Evolutionary conservation across 2,329 filamentous ascomycete species (phyloP).

Genomic region (Alternaria burnsii): DNA sequence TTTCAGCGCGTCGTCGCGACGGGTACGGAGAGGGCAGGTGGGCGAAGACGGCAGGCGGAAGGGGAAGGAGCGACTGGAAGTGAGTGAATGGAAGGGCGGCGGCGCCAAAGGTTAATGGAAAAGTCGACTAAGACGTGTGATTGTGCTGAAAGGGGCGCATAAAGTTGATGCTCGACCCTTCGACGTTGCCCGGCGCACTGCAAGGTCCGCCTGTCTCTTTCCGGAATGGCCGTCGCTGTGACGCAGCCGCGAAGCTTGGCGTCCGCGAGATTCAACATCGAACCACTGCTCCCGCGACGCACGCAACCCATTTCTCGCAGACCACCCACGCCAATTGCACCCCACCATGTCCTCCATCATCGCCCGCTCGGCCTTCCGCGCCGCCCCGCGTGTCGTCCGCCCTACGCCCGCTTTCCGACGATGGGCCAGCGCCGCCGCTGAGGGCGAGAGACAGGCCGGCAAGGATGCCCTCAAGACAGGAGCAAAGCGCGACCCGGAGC

Average conservation of each 20-base stretch:
- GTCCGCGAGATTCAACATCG: constrained; percentile 27
- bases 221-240: constrained; percentile 18
- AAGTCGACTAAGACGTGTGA: constrained; percentile 9
- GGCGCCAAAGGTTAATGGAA: constrained; percentile 12
- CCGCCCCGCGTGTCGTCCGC: constrained; percentile 57
- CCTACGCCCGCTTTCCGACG: constrained; percentile 45
- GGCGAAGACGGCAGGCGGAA: neutral
- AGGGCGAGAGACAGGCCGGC: constrained; percentile 57
- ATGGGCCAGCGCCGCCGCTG: constrained; percentile 51
- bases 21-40: constrained; percentile 16
- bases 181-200: constrained; percentile 15
- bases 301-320: constrained; percentile 26
- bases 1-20: constrained; percentile 1
- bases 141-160: constrained; percentile 29
- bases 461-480: constrained; percentile 66
- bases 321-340: constrained; percentile 4
- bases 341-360: constrained; percentile 57
- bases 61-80: constrained; percentile 23
- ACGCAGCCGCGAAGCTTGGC: constrained; percentile 30
- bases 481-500: constrained; percentile 75
- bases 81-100: constrained; percentile 34
- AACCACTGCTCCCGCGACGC: constrained; percentile 25
- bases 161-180: constrained; percentile 19
- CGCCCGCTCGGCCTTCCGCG: constrained; percentile 57
- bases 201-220: constrained; percentile 24